Conservation (phyloP, 1,284 basidiomycete species). For the Leccinum cinnamomeum region DNA sequence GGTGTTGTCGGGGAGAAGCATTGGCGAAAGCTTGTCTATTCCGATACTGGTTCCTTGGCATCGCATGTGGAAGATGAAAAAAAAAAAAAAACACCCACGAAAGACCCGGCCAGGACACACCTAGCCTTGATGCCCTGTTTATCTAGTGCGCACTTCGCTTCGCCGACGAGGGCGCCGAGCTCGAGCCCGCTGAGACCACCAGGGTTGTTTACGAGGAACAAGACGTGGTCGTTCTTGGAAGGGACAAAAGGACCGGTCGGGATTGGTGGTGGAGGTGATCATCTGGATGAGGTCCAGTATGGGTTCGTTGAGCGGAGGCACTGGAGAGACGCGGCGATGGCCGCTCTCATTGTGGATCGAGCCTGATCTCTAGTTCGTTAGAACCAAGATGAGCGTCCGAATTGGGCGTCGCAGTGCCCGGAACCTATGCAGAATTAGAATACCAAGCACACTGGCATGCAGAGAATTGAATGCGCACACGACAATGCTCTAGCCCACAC, state of each 20-base stretch:
- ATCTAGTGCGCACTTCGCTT: conserved; percentile 57
- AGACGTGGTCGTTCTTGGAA: conserved; percentile 70
- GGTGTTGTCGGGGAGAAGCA: conserved; percentile 65
- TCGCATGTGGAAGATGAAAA: background rate
- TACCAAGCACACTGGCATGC: background rate
- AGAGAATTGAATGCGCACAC: conserved; percentile 47
- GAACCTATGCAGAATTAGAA: conserved; percentile 50
- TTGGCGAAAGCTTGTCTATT: conserved; percentile 62
- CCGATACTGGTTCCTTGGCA: conserved; percentile 1
- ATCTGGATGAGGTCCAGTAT: conserved; percentile 60
- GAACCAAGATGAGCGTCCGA: conserved; percentile 55
- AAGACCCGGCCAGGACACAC: conserved; percentile 74
- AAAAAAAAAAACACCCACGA: conserved; percentile 61
- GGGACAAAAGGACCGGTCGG: conserved; percentile 81
- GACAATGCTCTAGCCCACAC: conserved; percentile 93
- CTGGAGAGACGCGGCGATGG: conserved; percentile 65
- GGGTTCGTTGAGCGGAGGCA: conserved; percentile 65
- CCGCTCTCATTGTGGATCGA: conserved; percentile 96
- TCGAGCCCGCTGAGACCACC: conserved; percentile 92
- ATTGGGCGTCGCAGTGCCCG: conserved; percentile 64
- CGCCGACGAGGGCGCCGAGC: conserved; percentile 67
- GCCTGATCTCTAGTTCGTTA: conserved; percentile 82
- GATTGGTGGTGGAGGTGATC: conserved; percentile 73
- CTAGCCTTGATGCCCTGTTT: conserved; percentile 57
- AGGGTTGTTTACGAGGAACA: conserved; percentile 77